Percentiles rank a stretch among this genome's conserved stretches.
Conservation (phyloP, 2,329 filamentous ascomycete species). For the Aaosphaeria arxii region DNA sequence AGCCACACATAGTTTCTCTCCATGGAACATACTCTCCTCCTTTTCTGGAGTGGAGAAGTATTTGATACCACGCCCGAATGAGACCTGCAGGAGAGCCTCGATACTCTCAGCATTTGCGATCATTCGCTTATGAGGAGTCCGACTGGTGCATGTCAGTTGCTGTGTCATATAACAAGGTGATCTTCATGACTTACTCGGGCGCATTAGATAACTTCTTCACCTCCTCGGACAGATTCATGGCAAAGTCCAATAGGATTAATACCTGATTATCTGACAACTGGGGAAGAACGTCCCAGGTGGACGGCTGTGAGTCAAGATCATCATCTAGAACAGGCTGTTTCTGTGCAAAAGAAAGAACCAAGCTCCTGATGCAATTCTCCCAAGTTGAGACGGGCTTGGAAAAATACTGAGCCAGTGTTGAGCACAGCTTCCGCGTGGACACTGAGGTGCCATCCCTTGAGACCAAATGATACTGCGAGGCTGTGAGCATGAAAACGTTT, state of each 20-base stretch:
- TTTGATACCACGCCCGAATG: constrained; percentile 35
- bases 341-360: constrained; percentile 58
- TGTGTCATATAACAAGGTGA: background rate
- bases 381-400: constrained; percentile 67
- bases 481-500: constrained; percentile 7
- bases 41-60: constrained; percentile 24
- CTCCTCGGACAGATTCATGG: constrained; percentile 62
- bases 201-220: constrained; percentile 66
- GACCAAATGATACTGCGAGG: constrained; percentile 25
- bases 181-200: constrained; percentile 35
- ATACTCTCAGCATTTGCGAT: constrained; percentile 51
- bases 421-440: constrained; percentile 71
- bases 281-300: constrained; percentile 45
- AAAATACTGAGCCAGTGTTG: constrained; percentile 74
- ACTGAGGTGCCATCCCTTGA: constrained; percentile 48
- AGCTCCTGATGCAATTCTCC: constrained; percentile 62
- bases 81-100: constrained; percentile 46
- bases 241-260: constrained; percentile 63
- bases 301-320: constrained; percentile 43
- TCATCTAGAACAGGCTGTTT: constrained; percentile 49
- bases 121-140: constrained; percentile 52
- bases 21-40: constrained; percentile 17
- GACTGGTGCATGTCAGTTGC: constrained; percentile 15
- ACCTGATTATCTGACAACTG: constrained; percentile 51
- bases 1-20: constrained; percentile 31